Base-by-base conservation (phyloP, 169 alveolate genomes). In the Pseudocohnilembus persalinus region DNA sequence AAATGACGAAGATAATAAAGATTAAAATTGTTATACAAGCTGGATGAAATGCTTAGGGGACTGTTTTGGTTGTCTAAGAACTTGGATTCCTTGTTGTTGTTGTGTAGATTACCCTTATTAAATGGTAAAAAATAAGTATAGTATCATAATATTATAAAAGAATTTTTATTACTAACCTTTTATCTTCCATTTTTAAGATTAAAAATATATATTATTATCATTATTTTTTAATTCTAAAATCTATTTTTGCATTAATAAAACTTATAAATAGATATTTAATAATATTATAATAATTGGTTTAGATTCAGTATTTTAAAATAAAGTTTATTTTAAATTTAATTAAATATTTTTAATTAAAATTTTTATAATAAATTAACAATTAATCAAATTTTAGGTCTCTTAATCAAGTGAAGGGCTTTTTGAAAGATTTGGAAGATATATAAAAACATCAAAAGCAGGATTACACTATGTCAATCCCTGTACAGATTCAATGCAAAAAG, bases 11-110 rank as follows among this genome's bases (percentile, higher is more conserved):
- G 83, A 75, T 63, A 76, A 83, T 31, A 20, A 74, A 63, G 32
- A 34, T 29, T 74, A 79, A 83, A 65, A 75, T 31, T 73, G 87
- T 63, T 86, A 86, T 81, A 87, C 90, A 0, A 81, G 74, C 74
- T 86, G 87, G 68, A 31, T 79, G 76, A 73, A 31, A 29, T 63
- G 83, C 65, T 63, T 79, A 25, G 90, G 90, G 11, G 87, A 86
- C 74, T 80, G 72, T 33, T 86, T 81, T 74, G 90, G 90, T 16
- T 86, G 73, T 65, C 74, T 86, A 31, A 73, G 90, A 49, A 86
- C 90, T 16, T 86, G 90, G 90, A 86, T 86, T 74, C 90, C 90
- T 26, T 86, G 90, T 31, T n/a, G 80, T 25, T 86, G 86, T 35
- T 75, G 81, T 64, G 87, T 86, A 31, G 74, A 86, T 27, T 86